Evolutionary conservation across 2,329 filamentous ascomycete genomes (phyloP).

Genomic region (Huntiella abstrusa): DNA sequence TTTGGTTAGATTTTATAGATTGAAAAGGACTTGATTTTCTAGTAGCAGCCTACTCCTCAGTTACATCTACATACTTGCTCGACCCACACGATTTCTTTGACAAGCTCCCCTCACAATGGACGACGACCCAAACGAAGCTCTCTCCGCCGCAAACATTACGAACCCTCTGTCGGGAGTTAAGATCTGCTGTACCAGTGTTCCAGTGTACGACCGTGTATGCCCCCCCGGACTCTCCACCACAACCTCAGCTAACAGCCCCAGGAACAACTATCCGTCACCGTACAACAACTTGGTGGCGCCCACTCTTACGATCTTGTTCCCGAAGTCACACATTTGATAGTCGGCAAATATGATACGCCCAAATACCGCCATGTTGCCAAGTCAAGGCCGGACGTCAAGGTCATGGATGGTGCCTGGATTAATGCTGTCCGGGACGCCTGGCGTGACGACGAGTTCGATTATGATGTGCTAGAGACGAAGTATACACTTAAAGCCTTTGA

Average conservation of each 20-base stretch:
- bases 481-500: slow-evolving; percentile 47
- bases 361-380: slow-evolving; percentile 94
- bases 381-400: slow-evolving; percentile 67
- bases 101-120: too few relatives aligned
- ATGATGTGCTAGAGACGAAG: slow-evolving; percentile 46
- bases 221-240: not conserved
- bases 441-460: slow-evolving; percentile 66
- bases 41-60: too few relatives aligned
- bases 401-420: slow-evolving; percentile 70
- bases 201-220: slow-evolving; percentile 57
- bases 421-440: slow-evolving; percentile 61
- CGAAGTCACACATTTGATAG: slow-evolving; percentile 84
- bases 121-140: slow-evolving; percentile 1
- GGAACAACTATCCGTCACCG: slow-evolving; percentile 41
- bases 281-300: slow-evolving; percentile 63
- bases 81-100: too few relatives aligned
- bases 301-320: slow-evolving; percentile 89
- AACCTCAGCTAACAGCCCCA: slow-evolving; percentile 13
- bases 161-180: slow-evolving; percentile 52
- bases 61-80: too few relatives aligned
- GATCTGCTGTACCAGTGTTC: slow-evolving; percentile 74
- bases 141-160: slow-evolving; percentile 15
- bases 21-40: too few relatives aligned
- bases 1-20: too few relatives aligned
- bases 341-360: slow-evolving; percentile 71